Percentiles rank a stretch among this genome's conserved stretches.
phyloP scores from a whole-genome alignment of 2,329 filamentous ascomycete species.

The Claviceps pusilla region DNA sequence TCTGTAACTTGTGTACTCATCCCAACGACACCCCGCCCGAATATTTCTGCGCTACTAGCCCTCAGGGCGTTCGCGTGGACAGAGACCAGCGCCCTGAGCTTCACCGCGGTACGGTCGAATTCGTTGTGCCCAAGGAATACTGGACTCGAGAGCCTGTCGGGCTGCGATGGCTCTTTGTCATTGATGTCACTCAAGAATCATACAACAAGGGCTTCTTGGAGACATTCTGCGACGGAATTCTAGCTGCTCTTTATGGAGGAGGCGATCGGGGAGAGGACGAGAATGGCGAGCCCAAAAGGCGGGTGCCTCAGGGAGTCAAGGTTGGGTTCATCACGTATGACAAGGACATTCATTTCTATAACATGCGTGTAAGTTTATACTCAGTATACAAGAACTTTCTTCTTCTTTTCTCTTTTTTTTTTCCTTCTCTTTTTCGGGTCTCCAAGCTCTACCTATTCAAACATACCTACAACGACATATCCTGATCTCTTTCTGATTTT shows the following conservation, averaged over 20 bases:
- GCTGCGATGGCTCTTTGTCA: constrained; percentile 74
- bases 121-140: constrained; percentile 94
- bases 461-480: not conserved
- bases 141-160: constrained; percentile 91
- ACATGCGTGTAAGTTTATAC: constrained; percentile 54
- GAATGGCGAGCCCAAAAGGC: constrained; percentile 36
- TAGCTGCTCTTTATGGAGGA: constrained; percentile 67
- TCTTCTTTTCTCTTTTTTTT: too few relatives aligned
- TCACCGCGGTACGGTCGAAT: constrained; percentile 84
- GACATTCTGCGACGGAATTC: constrained; percentile 78
- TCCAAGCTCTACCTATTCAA: constrained; percentile 3
- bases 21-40: constrained; percentile 86
- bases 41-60: constrained; percentile 85
- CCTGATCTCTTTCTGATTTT: not conserved
- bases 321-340: constrained; percentile 94
- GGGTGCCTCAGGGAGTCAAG: constrained; percentile 64
- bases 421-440: too few relatives aligned
- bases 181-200: constrained; percentile 86
- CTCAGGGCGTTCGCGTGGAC: constrained; percentile 74
- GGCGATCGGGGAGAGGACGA: constrained; percentile 36
- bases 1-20: constrained; percentile 96
- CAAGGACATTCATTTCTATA: constrained; percentile 96
- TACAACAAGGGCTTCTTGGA: constrained; percentile 83
- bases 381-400: too few relatives aligned
- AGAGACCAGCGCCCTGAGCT: constrained; percentile 80